Percentiles rank a stretch among this genome's conserved stretches.
Conservation (phyloP, 805 yeast genomes). For the Starmerella floricola region DNA sequence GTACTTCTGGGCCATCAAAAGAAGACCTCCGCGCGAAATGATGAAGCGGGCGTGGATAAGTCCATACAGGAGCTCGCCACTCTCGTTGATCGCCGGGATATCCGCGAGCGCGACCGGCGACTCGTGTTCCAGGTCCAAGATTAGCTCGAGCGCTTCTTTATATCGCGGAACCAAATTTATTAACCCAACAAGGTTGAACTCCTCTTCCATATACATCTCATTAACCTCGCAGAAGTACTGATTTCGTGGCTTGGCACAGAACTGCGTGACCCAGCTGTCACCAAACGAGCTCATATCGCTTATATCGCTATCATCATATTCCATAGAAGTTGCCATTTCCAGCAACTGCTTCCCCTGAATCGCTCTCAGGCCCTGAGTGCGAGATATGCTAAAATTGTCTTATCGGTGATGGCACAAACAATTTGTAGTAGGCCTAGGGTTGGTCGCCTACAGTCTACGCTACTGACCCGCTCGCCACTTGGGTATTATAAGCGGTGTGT, state of each 20-base stretch:
- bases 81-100: constrained; percentile 67
- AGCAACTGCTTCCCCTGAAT: too few species aligned
- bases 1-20: constrained; percentile 78
- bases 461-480: too few species aligned
- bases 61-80: constrained; percentile 88
- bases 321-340: constrained; percentile 13
- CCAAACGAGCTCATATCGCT: constrained; percentile 19
- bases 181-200: constrained; percentile 86
- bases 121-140: constrained; percentile 67
- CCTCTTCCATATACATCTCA: constrained; percentile 90
- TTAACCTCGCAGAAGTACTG: constrained; percentile 87
- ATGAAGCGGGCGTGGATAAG: constrained; percentile 88
- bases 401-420: too few species aligned
- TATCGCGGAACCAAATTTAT: constrained; percentile 77
- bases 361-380: not conserved
- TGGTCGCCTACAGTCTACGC: too few species aligned
- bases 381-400: not conserved
- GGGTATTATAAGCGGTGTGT: too few species aligned
- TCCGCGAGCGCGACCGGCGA: constrained; percentile 47
- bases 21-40: constrained; percentile 76
- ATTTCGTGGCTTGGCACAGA: constrained; percentile 67
- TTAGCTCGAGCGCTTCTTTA: constrained; percentile 80
- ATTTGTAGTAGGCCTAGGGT: too few species aligned
- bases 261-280: constrained; percentile 58
- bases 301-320: constrained; percentile 16